Conservation (phyloP, 148 eudicot species). For the Fagopyrum esculentum region DNA sequence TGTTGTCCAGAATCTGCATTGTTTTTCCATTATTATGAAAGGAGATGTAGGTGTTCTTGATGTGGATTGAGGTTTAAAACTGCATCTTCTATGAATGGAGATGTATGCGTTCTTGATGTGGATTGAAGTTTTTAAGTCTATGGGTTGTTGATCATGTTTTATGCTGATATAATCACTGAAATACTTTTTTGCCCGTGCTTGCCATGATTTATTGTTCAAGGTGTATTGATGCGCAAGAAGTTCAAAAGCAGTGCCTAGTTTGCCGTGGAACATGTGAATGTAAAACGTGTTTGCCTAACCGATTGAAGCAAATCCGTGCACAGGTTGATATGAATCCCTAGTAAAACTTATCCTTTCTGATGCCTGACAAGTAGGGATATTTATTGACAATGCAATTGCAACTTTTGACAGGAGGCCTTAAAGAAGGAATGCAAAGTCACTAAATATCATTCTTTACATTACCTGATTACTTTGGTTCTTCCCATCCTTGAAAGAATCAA, state of each 20-base stretch:
- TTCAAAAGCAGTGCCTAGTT: constrained; percentile 58
- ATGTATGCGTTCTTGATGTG: too few species aligned
- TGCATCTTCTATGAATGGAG: too few species aligned
- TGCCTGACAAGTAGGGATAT: neutral
- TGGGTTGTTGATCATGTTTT: neutral
- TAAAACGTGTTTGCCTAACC: constrained; percentile 40
- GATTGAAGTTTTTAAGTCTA: neutral
- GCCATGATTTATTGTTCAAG: constrained; percentile 23
- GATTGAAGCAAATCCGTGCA: neutral
- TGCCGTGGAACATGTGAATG: constrained; percentile 72
- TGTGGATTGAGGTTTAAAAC: neutral
- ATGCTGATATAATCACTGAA: neutral
- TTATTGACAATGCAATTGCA: neutral
- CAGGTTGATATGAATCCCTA: neutral
- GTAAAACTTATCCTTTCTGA: neutral
- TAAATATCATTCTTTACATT: constrained; percentile 47
- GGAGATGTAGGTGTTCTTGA: neutral
- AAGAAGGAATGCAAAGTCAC: constrained; percentile 19
- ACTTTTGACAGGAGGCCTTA: constrained; percentile 6
- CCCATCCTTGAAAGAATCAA: constrained; percentile 65
- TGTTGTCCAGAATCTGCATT: neutral
- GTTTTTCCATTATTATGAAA: neutral
- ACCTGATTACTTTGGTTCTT: constrained; percentile 59
- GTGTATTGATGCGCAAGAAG: constrained; percentile 42
- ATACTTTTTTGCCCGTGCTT: neutral